Conservation (phyloP, 2,329 filamentous ascomycete genomes). For the Hymenoscyphus repandus region DNA sequence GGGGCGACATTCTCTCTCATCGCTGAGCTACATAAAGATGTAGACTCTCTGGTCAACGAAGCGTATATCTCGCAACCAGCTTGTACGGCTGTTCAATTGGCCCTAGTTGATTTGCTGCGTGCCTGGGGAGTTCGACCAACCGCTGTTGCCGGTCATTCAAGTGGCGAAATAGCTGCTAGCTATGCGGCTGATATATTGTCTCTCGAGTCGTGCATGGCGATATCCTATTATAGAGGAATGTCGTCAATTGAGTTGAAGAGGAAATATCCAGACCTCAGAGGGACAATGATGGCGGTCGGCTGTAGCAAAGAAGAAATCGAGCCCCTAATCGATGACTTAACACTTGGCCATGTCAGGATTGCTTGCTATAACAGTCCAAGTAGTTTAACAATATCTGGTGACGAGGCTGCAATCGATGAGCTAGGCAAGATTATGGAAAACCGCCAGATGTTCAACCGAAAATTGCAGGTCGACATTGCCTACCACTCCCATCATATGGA, state of each 20-base stretch:
- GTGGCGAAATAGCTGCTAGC: constrained; percentile 44
- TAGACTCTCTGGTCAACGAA: constrained; percentile 17
- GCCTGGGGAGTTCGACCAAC: constrained; percentile 37
- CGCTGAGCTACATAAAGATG: constrained; percentile 21
- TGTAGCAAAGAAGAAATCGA: constrained; percentile 11
- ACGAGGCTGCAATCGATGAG: constrained; percentile 14
- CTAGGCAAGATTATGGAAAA: constrained; percentile 17
- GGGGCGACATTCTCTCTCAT: constrained; percentile 22
- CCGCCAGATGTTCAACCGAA: constrained; percentile 12
- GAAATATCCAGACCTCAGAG: constrained; percentile 9
- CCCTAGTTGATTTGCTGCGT: constrained; percentile 38
- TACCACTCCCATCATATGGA: constrained; percentile 30
- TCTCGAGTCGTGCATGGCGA: constrained; percentile 33
- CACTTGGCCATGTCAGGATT: constrained; percentile 12
- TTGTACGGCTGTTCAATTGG: constrained; percentile 44
- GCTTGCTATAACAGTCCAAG: constrained; percentile 29
- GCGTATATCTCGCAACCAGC: constrained; percentile 35
- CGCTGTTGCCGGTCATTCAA: constrained; percentile 39
- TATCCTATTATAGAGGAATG: constrained; percentile 39
- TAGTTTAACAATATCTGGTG: constrained; percentile 27
- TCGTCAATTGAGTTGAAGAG: constrained; percentile 13
- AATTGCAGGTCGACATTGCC: constrained; percentile 25
- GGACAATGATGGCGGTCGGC: constrained; percentile 17
- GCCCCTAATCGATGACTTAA: constrained; percentile 6
- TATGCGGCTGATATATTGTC: constrained; percentile 36